A percentile compares a stretch with the other conserved stretches of the same genome.
phyloP scores from a whole-genome alignment of 1,284 basidiomycete genomes.

The Cryptococcus sp. region DNA sequence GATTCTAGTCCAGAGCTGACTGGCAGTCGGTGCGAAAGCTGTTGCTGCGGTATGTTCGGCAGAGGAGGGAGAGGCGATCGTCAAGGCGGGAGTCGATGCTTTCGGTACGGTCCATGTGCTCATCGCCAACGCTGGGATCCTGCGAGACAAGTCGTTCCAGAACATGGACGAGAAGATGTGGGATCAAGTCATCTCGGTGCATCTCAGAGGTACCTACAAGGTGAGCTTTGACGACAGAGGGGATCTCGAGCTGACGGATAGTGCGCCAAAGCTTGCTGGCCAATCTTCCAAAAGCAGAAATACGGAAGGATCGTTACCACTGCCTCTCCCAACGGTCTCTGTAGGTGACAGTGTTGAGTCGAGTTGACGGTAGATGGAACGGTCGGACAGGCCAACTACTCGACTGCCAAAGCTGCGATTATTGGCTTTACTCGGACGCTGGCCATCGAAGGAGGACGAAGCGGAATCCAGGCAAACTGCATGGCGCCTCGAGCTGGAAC shows the following conservation, averaged over 20 bases:
- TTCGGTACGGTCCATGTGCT: constrained; percentile 87
- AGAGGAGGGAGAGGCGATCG: constrained; percentile 78
- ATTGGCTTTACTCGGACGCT: constrained; percentile 84
- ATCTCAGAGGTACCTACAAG: constrained; percentile 63
- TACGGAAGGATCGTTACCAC: constrained; percentile 95
- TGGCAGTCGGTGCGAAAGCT: constrained; percentile 68
- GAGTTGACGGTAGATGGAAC: constrained; percentile 64
- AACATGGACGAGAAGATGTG: constrained; percentile 89
- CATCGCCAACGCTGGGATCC: constrained; percentile 90
- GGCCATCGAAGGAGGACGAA: constrained; percentile 86
- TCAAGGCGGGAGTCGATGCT: constrained; percentile 77
- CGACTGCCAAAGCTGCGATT: constrained; percentile 89
- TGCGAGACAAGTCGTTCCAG: constrained; percentile 86
- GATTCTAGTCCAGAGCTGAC: not conserved
- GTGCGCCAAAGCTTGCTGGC: constrained; percentile 94
- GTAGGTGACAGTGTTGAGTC: constrained; percentile 50
- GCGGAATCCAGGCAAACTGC: constrained; percentile 81
- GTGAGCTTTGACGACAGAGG: constrained; percentile 41
- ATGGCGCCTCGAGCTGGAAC: constrained; percentile 88
- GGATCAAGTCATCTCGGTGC: constrained; percentile 85
- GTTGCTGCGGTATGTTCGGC: constrained; percentile 77
- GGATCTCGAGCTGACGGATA: constrained; percentile 30
- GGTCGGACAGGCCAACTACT: constrained; percentile 82
- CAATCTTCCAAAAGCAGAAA: constrained; percentile 93
- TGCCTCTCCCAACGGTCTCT: constrained; percentile 85